Percentiles rank a stretch among this genome's conserved stretches.
Conservation (phyloP, 495 filamentous ascomycete species). For the Cenococcum geophilum region DNA sequence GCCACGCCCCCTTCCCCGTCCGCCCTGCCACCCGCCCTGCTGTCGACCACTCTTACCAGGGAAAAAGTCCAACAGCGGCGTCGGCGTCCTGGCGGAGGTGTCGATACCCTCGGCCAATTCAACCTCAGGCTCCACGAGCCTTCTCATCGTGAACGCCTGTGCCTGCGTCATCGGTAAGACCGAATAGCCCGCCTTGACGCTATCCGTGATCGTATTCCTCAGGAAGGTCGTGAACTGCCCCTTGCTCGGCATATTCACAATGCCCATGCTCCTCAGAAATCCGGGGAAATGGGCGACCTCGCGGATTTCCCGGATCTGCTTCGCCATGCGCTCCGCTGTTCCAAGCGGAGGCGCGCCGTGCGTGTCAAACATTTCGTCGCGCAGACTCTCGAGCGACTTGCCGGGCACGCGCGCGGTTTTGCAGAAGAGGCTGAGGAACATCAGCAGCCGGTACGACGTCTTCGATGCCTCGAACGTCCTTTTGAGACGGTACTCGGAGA, state of each 20-base stretch:
- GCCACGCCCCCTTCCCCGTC: no score
- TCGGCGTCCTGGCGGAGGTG: background rate
- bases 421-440: slow-evolving; percentile 50
- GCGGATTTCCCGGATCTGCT: slow-evolving; percentile 43
- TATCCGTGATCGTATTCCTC: slow-evolving; percentile 37
- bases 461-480: slow-evolving; percentile 45
- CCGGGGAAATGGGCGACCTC: slow-evolving; percentile 41
- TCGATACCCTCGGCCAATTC: slow-evolving; percentile 17
- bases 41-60: background rate
- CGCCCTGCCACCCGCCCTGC: background rate
- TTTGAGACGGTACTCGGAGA: slow-evolving; percentile 44
- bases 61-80: background rate
- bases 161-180: slow-evolving; percentile 31
- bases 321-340: slow-evolving; percentile 40
- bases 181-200: slow-evolving; percentile 44
- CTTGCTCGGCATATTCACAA: slow-evolving; percentile 29
- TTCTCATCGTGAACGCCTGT: slow-evolving; percentile 29
- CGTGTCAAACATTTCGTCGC: slow-evolving; percentile 44
- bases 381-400: slow-evolving; percentile 37
- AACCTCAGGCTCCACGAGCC: slow-evolving; percentile 31
- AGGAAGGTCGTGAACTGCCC: slow-evolving; percentile 39
- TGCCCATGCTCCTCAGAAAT: slow-evolving; percentile 44
- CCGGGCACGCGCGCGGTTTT: slow-evolving; percentile 39
- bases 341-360: slow-evolving; percentile 45
- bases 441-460: slow-evolving; percentile 48